Conservation (phyloP, 192 early-diverging fungal species). For the Mortierella alpina region DNA sequence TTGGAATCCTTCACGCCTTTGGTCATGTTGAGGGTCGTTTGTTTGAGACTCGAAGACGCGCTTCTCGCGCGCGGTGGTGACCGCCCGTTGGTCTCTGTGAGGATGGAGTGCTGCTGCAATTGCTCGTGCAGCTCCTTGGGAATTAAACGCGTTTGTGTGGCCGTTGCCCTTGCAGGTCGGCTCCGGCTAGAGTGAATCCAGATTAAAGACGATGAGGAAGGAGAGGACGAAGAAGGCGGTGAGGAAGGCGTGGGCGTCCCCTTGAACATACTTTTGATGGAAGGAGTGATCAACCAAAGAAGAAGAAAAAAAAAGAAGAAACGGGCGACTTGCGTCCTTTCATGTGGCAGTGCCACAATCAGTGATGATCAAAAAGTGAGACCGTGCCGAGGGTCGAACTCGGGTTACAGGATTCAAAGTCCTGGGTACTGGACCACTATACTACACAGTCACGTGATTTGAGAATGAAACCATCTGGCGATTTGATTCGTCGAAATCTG, state of each 20-base stretch:
- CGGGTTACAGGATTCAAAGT: slow-evolving; percentile 54
- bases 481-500: slow-evolving; percentile 19
- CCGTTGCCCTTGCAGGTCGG: not conserved
- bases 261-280: not conserved
- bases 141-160: slow-evolving; percentile 1
- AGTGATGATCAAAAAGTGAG: slow-evolving; percentile 3
- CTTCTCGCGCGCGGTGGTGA: not conserved
- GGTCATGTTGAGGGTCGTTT: not conserved
- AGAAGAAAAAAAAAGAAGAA: not conserved
- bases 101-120: too few relatives aligned
- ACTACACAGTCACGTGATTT: slow-evolving; percentile 24
- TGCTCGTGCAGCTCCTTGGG: not conserved
- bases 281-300: not conserved
- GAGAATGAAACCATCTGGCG: not conserved
- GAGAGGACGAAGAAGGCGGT: too few relatives aligned
- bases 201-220: not conserved
- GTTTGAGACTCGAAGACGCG: not conserved
- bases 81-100: too few relatives aligned
- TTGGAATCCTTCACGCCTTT: not conserved
- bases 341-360: not conserved
- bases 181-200: slow-evolving; percentile 15
- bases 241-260: too few relatives aligned
- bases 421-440: slow-evolving; percentile 51
- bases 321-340: not conserved
- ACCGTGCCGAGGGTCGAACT: slow-evolving; percentile 53